phyloP scores from a whole-genome alignment of 2,329 filamentous ascomycete genomes.

The Alternaria gaisen region DNA sequence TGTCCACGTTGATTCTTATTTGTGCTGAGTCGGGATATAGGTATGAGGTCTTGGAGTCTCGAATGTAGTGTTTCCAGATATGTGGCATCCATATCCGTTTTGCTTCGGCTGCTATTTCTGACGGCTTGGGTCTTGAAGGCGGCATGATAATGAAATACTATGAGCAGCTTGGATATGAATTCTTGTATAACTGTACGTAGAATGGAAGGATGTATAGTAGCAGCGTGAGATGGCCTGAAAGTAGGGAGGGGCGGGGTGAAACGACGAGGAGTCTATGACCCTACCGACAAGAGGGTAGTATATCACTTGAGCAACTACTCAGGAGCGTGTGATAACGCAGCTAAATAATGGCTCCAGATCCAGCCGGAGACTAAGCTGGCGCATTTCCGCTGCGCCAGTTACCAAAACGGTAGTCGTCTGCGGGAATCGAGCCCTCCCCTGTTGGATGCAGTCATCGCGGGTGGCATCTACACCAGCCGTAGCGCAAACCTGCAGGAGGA shows the following conservation, averaged over 20 bases:
- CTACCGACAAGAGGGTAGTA: slow-evolving; percentile 36
- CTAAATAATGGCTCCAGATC: slow-evolving; percentile 43
- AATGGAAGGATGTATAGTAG: slow-evolving; percentile 1
- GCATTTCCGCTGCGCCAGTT: slow-evolving; percentile 30
- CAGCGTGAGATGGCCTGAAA: slow-evolving; percentile 12
- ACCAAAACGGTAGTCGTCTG: slow-evolving; percentile 41
- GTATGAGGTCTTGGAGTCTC: slow-evolving; percentile 66
- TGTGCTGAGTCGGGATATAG: slow-evolving; percentile 58
- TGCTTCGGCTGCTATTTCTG: slow-evolving; percentile 77
- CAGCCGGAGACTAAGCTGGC: slow-evolving; percentile 41
- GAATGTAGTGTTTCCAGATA: slow-evolving; percentile 65
- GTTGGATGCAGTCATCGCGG: slow-evolving; percentile 36
- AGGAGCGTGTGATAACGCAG: slow-evolving; percentile 41
- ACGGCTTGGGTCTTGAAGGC: slow-evolving; percentile 68
- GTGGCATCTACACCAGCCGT: slow-evolving; percentile 29
- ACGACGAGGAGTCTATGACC: slow-evolving; percentile 16
- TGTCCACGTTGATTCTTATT: slow-evolving; percentile 57
- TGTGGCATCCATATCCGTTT: slow-evolving; percentile 74
- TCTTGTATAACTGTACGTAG: slow-evolving; percentile 16
- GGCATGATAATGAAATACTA: slow-evolving; percentile 57
- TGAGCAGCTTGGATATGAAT: slow-evolving; percentile 11
- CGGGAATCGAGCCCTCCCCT: slow-evolving; percentile 39
- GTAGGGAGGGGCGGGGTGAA: slow-evolving; percentile 19
- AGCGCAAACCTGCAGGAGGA: slow-evolving; percentile 20
- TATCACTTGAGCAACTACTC: slow-evolving; percentile 38